Percentiles rank a stretch among this genome's conserved stretches.
Evolutionary conservation across 2,329 filamentous ascomycete species (phyloP).

Genomic region (Penicillium sp.): DNA sequence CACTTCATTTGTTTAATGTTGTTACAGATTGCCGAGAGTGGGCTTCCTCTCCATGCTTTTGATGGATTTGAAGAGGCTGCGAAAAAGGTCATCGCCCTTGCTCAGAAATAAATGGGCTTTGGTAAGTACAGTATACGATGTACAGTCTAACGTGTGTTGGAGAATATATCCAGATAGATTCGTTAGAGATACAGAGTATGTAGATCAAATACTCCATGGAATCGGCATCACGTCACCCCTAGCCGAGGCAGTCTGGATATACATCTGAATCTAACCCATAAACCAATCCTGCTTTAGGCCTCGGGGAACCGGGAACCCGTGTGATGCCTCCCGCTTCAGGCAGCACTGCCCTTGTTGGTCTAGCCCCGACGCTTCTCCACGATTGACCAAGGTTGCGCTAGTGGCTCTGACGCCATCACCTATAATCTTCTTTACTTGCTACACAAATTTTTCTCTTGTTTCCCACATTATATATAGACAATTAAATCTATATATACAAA

Average conservation of each 20-base stretch:
- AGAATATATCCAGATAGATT: not conserved
- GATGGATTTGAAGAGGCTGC: conserved; percentile 75
- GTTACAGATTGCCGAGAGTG: conserved; percentile 61
- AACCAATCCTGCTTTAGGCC: not conserved
- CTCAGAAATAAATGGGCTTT: conserved; percentile 3
- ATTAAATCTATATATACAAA: not conserved
- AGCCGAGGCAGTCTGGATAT: not conserved
- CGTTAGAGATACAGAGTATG: not conserved
- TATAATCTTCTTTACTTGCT: conserved; percentile 12
- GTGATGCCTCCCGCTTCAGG: conserved; percentile 2
- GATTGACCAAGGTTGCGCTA: conserved; percentile 22
- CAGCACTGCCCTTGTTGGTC: conserved; percentile 10
- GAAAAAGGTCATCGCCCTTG: conserved; percentile 56
- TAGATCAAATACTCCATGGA: not conserved
- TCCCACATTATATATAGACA: not conserved
- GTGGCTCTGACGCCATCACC: conserved; percentile 24
- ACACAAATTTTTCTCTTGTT: not conserved
- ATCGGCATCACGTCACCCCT: not conserved
- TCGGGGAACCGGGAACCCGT: not conserved
- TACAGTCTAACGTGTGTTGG: not conserved
- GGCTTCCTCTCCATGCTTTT: conserved; percentile 67
- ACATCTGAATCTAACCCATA: not conserved
- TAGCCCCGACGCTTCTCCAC: conserved; percentile 23
- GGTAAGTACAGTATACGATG: not conserved
- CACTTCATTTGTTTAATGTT: not conserved